A percentile compares a stretch with the other conserved stretches of the same genome.
These are phyloP conservation scores for Phoma sp. DNA, from an alignment of 2,329 filamentous ascomycete genomes.

Conservation along the genomic window DNA sequence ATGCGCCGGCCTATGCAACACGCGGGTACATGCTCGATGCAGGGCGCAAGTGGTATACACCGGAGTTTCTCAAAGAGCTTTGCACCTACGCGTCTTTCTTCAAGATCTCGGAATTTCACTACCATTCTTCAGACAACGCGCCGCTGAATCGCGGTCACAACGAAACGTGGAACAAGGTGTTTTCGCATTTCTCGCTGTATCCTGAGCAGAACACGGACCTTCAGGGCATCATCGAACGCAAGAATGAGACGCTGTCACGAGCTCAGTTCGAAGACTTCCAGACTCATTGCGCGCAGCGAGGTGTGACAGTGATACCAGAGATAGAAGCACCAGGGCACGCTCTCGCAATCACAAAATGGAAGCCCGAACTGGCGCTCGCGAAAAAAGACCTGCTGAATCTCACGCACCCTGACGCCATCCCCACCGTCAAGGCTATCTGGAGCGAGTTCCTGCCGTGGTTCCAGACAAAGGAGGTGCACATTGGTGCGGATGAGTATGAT, in stretches of 20 bases:
- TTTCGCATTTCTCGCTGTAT: conserved; percentile 53
- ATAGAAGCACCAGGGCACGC: conserved; percentile 49
- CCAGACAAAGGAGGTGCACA: conserved; percentile 47
- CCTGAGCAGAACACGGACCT: conserved; percentile 45
- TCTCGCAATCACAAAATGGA: conserved; percentile 49
- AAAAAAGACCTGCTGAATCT: conserved; percentile 48
- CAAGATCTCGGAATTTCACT: conserved; percentile 59
- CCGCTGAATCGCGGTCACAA: conserved; percentile 56
- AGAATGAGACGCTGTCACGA: conserved; percentile 46
- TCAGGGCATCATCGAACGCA: conserved; percentile 41
- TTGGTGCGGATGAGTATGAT: conserved; percentile 49
- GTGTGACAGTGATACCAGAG: conserved; percentile 47
- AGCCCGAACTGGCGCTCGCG: conserved; percentile 45
- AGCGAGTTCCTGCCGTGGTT: conserved; percentile 49
- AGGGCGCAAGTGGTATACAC: conserved; percentile 54
- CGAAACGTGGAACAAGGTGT: conserved; percentile 55
- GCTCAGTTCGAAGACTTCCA: conserved; percentile 47
- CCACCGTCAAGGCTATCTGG: conserved; percentile 48
- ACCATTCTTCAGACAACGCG: conserved; percentile 59
- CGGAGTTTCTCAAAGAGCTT: conserved; percentile 52
- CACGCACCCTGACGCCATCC: conserved; percentile 44
- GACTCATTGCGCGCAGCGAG: conserved; percentile 41
- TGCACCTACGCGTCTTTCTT: conserved; percentile 57
- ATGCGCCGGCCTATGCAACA: conserved; percentile 54
- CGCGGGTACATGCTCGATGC: conserved; percentile 56